Evolutionary conservation across 2,329 filamentous ascomycete genomes (phyloP).

Genomic region (Fusarium acutatum): DNA sequence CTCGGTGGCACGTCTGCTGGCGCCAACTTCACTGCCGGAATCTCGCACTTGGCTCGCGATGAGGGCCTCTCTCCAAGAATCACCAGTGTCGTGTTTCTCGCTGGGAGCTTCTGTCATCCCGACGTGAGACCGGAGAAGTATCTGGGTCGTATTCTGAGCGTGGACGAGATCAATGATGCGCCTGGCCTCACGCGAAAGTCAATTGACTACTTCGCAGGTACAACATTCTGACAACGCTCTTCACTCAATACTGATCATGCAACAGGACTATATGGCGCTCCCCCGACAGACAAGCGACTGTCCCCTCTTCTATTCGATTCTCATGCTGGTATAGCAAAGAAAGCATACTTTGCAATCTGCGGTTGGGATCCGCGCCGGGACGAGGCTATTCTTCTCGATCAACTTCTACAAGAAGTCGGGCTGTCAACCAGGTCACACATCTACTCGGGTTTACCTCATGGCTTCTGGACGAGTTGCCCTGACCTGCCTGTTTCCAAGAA

Average conservation of each 20-base stretch:
- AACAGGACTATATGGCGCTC: conserved; percentile 38
- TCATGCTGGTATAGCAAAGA: conserved; percentile 42
- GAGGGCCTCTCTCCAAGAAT: conserved; percentile 51
- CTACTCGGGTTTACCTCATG: conserved; percentile 53
- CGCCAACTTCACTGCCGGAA: conserved; percentile 59
- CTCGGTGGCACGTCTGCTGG: conserved; percentile 60
- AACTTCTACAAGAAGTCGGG: conserved; percentile 45
- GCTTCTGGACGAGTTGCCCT: conserved; percentile 51
- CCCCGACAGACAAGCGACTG: conserved; percentile 48
- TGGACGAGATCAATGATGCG: conserved; percentile 49
- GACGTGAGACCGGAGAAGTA: conserved; percentile 52
- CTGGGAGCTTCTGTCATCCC: conserved; percentile 53
- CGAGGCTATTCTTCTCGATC: conserved; percentile 57
- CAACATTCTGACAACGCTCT: too few species aligned
- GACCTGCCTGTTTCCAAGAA: conserved; percentile 41
- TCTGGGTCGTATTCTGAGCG: conserved; percentile 44
- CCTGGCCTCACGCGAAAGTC: conserved; percentile 48
- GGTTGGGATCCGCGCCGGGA: conserved; percentile 59
- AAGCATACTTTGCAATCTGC: conserved; percentile 56
- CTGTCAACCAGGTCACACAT: conserved; percentile 50
- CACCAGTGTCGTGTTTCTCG: conserved; percentile 57
- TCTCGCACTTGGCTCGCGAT: conserved; percentile 52
- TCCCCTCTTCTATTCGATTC: conserved; percentile 49
- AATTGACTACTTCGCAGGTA: conserved; percentile 47
- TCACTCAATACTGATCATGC: not conserved